Conservation (phyloP, 345 rosid species). For the Zanthoxylum bungeanum region DNA sequence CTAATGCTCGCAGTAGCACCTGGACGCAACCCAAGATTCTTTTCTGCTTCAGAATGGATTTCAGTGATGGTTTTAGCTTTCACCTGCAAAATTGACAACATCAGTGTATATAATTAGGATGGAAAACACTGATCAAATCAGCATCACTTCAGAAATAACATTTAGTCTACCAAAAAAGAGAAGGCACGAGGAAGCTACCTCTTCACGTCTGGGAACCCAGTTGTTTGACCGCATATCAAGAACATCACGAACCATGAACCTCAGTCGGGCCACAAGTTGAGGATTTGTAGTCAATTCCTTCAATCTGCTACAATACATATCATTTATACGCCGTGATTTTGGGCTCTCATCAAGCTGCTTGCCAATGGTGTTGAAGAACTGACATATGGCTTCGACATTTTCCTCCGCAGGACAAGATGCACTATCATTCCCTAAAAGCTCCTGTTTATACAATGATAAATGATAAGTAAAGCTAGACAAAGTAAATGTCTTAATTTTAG, state of each 20-base stretch:
- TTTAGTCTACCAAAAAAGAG: too few species aligned
- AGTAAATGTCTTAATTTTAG: not conserved
- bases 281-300: constrained; percentile 63
- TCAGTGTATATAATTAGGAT: constrained; percentile 2
- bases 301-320: constrained; percentile 55
- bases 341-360: constrained; percentile 82
- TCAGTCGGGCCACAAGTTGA: constrained; percentile 59
- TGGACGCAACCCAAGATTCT: constrained; percentile 81
- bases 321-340: constrained; percentile 66
- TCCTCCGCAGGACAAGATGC: constrained; percentile 76
- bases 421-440: constrained; percentile 71
- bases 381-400: constrained; percentile 90
- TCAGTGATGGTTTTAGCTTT: constrained; percentile 92
- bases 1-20: constrained; percentile 92
- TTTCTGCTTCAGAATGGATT: constrained; percentile 91
- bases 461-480: not conserved
- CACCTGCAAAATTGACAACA: constrained; percentile 43
- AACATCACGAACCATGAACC: constrained; percentile 80
- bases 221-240: constrained; percentile 73
- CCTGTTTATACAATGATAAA: constrained; percentile 38
- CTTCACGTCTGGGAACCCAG: constrained; percentile 96
- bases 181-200: constrained; percentile 41
- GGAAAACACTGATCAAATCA: not conserved
- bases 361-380: constrained; percentile 79
- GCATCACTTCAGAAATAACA: not conserved